Percentiles rank a stretch among this genome's conserved stretches.
phyloP scores from a whole-genome alignment of 345 rosid genomes.

The Ailanthus altissimus region DNA sequence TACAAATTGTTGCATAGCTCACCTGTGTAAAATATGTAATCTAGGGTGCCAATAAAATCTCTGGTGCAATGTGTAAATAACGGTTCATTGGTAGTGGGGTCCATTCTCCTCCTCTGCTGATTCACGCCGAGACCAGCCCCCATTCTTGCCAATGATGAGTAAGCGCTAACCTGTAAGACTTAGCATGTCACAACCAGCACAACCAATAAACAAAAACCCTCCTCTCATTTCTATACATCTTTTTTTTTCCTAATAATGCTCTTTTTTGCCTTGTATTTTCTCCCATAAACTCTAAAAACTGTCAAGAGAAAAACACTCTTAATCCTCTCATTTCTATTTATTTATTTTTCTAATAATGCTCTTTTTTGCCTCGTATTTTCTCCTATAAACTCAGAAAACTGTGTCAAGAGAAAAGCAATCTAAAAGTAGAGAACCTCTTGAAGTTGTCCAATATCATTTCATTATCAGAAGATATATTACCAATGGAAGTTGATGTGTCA shows the following conservation, averaged over 20 bases:
- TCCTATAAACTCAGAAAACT: neutral
- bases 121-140: conserved; percentile 61
- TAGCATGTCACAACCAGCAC: conserved; percentile 23
- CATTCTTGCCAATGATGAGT: conserved; percentile 80
- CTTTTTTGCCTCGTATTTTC: neutral
- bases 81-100: conserved; percentile 84
- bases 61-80: conserved; percentile 93
- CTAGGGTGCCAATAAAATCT: conserved; percentile 89
- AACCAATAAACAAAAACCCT: neutral
- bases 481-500: conserved; percentile 90
- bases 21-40: conserved; percentile 98
- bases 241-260: neutral
- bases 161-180: conserved; percentile 90
- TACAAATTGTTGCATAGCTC: neutral
- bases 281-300: neutral
- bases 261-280: neutral
- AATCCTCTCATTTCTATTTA: neutral
- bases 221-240: neutral
- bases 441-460: neutral
- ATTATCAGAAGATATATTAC: conserved; percentile 39
- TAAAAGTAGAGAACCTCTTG: neutral
- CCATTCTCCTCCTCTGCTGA: conserved; percentile 88
- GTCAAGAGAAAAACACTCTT: too few species aligned
- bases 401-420: neutral
- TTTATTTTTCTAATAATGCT: neutral